Percentiles rank a stretch among this genome's conserved stretches.
Conservation (phyloP, 2,329 filamentous ascomycete species). For the Diaporthe ilicicola region DNA sequence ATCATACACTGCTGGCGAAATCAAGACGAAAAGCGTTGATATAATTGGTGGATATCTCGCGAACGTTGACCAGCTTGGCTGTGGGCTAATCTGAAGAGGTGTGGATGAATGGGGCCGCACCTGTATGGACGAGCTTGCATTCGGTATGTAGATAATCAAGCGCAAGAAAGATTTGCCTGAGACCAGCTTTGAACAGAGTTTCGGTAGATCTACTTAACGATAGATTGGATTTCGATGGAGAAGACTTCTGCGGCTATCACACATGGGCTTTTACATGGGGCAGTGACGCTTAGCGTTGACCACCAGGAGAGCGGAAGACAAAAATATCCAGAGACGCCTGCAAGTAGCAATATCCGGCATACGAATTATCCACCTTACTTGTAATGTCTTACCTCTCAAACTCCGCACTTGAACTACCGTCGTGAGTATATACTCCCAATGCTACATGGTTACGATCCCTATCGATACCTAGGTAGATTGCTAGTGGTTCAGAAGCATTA, state of each 20-base stretch:
- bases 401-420: not conserved
- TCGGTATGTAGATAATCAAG: not conserved
- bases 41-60: too few species aligned
- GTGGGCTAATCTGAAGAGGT: too few species aligned
- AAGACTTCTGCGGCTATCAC: not conserved
- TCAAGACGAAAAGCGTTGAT: too few species aligned
- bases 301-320: not conserved
- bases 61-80: too few species aligned
- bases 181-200: not conserved
- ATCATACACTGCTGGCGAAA: too few species aligned
- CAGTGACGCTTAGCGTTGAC: not conserved
- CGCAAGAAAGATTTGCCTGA: not conserved
- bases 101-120: too few species aligned
- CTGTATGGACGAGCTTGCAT: not conserved
- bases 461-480: not conserved
- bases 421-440: not conserved
- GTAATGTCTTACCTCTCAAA: not conserved
- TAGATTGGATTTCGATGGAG: not conserved
- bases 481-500: not conserved
- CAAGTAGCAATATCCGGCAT: not conserved
- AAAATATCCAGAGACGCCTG: not conserved
- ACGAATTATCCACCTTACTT: not conserved
- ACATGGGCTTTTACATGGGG: not conserved
- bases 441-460: not conserved
- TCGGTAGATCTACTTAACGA: not conserved